A percentile compares a stretch with the other conserved stretches of the same genome.
Conservation (phyloP, 495 filamentous ascomycete species). For the Xylaria curta region DNA sequence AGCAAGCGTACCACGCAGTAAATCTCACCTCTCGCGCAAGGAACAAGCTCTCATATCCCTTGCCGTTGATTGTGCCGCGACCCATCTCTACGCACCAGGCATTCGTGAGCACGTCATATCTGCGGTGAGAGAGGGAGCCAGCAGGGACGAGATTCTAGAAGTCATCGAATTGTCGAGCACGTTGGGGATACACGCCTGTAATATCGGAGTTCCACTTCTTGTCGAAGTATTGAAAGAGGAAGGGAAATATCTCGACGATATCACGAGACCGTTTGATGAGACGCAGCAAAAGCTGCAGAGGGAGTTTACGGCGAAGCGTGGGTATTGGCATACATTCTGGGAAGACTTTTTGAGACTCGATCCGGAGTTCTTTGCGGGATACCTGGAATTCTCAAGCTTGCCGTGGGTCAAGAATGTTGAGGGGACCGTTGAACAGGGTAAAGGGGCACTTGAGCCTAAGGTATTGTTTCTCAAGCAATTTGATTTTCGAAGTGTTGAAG, state of each 20-base stretch:
- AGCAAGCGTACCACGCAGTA: slow-evolving; percentile 35
- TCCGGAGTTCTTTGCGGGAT: slow-evolving; percentile 54
- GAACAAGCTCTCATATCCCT: slow-evolving; percentile 48
- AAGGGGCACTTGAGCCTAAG: slow-evolving; percentile 47
- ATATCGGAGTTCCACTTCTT: slow-evolving; percentile 51
- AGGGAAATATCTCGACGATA: slow-evolving; percentile 34
- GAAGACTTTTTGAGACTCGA: slow-evolving; percentile 50
- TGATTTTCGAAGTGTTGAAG: background rate
- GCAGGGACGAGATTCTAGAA: slow-evolving; percentile 47
- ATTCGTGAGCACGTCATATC: slow-evolving; percentile 41
- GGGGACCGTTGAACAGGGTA: slow-evolving; percentile 20
- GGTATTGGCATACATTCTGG: slow-evolving; percentile 55
- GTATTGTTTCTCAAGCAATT: slow-evolving; percentile 20
- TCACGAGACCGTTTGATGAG: slow-evolving; percentile 36
- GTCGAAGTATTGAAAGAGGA: slow-evolving; percentile 50
- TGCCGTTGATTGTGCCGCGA: slow-evolving; percentile 46
- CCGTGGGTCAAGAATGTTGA: slow-evolving; percentile 43
- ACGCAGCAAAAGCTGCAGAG: slow-evolving; percentile 38
- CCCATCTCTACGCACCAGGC: slow-evolving; percentile 48
- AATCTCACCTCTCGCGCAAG: slow-evolving; percentile 46
- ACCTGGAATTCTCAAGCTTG: slow-evolving; percentile 47
- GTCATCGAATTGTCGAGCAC: slow-evolving; percentile 46
- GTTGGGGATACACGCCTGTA: slow-evolving; percentile 53
- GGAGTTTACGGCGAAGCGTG: slow-evolving; percentile 45
- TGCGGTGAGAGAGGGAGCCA: slow-evolving; percentile 45